These are phyloP conservation scores for Tetrahymena elliotti DNA, from an alignment of 73 alveolate genomes.

Conservation along the genomic window DNA sequence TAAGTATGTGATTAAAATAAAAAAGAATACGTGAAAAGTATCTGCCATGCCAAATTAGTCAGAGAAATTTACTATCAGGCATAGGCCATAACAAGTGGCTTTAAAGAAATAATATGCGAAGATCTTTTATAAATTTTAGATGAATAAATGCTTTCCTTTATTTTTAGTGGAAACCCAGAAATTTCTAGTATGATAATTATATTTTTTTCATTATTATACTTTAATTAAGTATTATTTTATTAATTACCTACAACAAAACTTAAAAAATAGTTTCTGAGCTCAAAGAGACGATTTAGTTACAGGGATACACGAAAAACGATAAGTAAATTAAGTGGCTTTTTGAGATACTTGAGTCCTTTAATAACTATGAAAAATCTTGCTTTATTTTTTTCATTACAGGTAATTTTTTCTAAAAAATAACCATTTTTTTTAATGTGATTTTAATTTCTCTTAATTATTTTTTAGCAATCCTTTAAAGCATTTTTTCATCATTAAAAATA, in stretches of 20 bases:
- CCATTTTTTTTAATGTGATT: no score
- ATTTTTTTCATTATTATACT: no score
- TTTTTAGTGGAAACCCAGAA: background rate
- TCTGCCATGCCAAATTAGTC: background rate
- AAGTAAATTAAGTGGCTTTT: background rate
- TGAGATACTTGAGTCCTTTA: background rate
- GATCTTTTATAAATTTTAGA: background rate
- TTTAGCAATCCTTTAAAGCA: background rate
- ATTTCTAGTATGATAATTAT: background rate
- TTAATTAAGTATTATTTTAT: no score
- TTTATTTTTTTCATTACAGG: background rate
- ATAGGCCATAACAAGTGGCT: background rate
- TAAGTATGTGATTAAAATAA: background rate
- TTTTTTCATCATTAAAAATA: background rate
- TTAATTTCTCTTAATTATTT: no score
- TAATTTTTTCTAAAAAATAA: background rate
- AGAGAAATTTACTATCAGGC: background rate
- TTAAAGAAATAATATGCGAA: background rate
- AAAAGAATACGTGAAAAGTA: background rate
- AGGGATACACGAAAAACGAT: background rate
- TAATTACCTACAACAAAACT: no score
- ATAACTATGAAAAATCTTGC: background rate
- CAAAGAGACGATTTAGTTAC: background rate
- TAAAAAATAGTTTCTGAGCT: background rate
- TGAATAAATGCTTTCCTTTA: background rate